A percentile compares a stretch with the other conserved stretches of the same genome.
Evolutionary conservation across 2,329 filamentous ascomycete genomes (phyloP).

Genomic region (Aspergillus pseudoglaucus): DNA sequence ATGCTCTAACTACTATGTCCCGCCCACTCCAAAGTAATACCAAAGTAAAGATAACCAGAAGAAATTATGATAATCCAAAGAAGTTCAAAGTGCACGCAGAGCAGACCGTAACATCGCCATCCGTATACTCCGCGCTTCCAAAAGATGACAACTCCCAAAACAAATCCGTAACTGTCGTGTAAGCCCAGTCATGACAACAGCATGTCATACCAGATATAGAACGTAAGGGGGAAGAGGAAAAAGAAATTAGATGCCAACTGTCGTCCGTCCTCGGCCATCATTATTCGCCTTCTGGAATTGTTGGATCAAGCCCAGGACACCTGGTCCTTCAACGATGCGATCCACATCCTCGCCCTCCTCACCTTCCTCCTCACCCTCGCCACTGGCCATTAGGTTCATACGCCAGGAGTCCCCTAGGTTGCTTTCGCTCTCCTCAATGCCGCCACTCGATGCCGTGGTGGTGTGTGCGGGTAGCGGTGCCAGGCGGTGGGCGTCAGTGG

Average conservation of each 20-base stretch:
- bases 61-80: no score
- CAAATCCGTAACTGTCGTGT: neutral
- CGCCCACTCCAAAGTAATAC: no score
- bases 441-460: conserved; percentile 29
- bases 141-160: no score
- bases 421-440: conserved; percentile 43
- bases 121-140: neutral
- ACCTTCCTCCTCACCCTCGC: conserved; percentile 31
- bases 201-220: neutral
- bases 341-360: conserved; percentile 46
- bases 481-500: conserved; percentile 10
- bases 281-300: conserved; percentile 57
- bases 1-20: no score
- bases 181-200: no score
- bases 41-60: no score
- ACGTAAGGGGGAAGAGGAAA: neutral
- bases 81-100: no score
- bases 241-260: conserved; percentile 25
- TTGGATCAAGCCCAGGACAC: conserved; percentile 59
- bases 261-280: conserved; percentile 30
- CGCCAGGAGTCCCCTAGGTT: conserved; percentile 52
- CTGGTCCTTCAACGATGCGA: conserved; percentile 43
- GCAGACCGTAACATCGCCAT: neutral
- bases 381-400: conserved; percentile 36
- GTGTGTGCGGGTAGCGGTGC: conserved; percentile 13